phyloP scores from a whole-genome alignment of 495 filamentous ascomycete genomes.

The Aspergillus biplanus region DNA sequence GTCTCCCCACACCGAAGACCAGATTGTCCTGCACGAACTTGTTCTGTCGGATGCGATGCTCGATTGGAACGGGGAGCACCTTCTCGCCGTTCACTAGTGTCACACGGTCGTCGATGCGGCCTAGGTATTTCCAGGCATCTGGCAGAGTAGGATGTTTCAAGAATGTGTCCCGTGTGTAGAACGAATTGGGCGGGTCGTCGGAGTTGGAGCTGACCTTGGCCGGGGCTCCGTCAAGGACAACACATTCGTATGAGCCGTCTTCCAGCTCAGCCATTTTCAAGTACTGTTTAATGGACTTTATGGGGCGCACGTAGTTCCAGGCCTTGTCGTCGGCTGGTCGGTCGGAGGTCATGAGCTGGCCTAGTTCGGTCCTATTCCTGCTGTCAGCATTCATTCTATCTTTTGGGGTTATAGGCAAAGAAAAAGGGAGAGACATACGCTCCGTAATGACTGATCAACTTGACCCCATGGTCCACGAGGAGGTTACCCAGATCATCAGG shows the following conservation, averaged over 20 bases:
- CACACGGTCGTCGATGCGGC: constrained; percentile 60
- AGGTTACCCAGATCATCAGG: constrained; percentile 60
- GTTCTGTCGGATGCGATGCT: constrained; percentile 42
- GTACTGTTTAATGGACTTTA: constrained; percentile 31
- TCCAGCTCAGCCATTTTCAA: constrained; percentile 56
- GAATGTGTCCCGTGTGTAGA: constrained; percentile 49
- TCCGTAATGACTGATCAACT: constrained; percentile 55
- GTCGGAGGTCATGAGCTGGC: constrained; percentile 59
- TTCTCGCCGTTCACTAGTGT: constrained; percentile 70
- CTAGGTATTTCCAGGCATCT: constrained; percentile 61
- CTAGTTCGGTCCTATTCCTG: constrained; percentile 49
- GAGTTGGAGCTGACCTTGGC: constrained; percentile 63
- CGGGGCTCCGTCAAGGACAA: constrained; percentile 60
- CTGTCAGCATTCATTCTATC: background rate
- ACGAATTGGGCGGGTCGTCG: constrained; percentile 52
- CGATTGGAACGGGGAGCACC: constrained; percentile 65
- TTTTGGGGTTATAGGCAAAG: background rate
- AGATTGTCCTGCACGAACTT: constrained; percentile 29
- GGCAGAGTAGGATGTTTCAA: constrained; percentile 51
- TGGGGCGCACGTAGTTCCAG: constrained; percentile 65
- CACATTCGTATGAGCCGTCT: constrained; percentile 58
- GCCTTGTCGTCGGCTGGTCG: constrained; percentile 50
- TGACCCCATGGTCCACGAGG: constrained; percentile 54
- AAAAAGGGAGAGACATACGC: constrained; percentile 20
- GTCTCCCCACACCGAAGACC: constrained; percentile 27